phyloP scores from a whole-genome alignment of 2,329 filamentous ascomycete genomes.

The Piedraia hortae region DNA sequence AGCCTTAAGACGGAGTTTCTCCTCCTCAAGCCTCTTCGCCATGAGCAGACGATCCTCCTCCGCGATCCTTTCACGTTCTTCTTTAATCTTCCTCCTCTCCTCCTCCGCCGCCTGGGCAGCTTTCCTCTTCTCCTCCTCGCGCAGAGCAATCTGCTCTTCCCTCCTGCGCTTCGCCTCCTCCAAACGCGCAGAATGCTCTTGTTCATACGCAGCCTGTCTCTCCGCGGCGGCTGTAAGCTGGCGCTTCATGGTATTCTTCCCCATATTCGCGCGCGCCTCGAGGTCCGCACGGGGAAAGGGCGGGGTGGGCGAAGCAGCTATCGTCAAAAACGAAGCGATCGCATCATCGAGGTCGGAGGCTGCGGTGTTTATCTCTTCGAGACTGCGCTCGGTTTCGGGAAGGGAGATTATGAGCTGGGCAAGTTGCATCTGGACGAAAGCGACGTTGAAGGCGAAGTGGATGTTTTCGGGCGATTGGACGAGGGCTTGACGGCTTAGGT shows the following conservation, averaged over 20 bases:
- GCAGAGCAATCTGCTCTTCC: slow-evolving; percentile 49
- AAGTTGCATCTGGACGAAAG: slow-evolving; percentile 88
- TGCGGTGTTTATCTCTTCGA: slow-evolving; percentile 57
- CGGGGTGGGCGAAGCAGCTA: slow-evolving; percentile 34
- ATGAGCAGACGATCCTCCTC: slow-evolving; percentile 47
- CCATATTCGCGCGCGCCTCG: slow-evolving; percentile 92
- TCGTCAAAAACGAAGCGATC: slow-evolving; percentile 37
- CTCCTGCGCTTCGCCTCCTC: slow-evolving; percentile 52
- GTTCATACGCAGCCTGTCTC: slow-evolving; percentile 72
- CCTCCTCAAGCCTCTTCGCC: slow-evolving; percentile 42
- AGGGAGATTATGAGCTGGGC: slow-evolving; percentile 54
- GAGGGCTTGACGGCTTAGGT: slow-evolving; percentile 41
- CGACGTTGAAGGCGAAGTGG: slow-evolving; percentile 91
- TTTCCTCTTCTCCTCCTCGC: slow-evolving; percentile 48
- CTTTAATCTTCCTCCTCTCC: slow-evolving; percentile 53
- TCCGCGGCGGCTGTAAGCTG: slow-evolving; percentile 69
- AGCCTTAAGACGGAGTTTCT: slow-evolving; percentile 33
- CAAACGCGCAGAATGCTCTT: slow-evolving; percentile 72
- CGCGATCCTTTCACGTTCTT: slow-evolving; percentile 57
- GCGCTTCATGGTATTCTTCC: slow-evolving; percentile 73
- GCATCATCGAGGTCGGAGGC: slow-evolving; percentile 59
- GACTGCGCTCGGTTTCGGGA: slow-evolving; percentile 46
- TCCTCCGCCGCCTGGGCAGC: slow-evolving; percentile 43
- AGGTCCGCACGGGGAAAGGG: slow-evolving; percentile 79
- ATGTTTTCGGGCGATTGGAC: slow-evolving; percentile 39